Evolutionary conservation across 2,329 filamentous ascomycete species (phyloP), one percentile per base, ranked within the genome.

Genomic region (Penicillium sp.): DNA sequence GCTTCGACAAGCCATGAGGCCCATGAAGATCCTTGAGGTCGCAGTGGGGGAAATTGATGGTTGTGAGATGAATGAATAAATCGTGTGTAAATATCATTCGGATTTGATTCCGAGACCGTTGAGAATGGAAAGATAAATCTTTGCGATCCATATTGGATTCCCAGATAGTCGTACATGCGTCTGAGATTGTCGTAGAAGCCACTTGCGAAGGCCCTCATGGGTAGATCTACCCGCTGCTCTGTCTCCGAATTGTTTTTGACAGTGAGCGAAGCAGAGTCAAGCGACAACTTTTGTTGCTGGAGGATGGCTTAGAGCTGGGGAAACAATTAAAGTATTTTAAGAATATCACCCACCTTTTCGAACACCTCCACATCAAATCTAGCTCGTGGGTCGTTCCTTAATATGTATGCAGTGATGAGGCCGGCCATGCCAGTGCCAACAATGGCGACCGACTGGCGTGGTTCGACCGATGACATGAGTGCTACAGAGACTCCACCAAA

Each of bases 101-200:
- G n/a, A 16, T 48, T 62, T 52, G 57, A 54, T 26, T 55, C 51
- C 22, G 49, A 56, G 19, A 47, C 57, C 7, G 45, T 47, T n/a
- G 53, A 56, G 24, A 47, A 58, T 33, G 59, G 76, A 65, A 82
- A 87, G 2, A 85, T 68, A 61, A 86, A 86, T 16, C 74, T 76
- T 53, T 83, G 77, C 13, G 77, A 72, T 41, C 79, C 76, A 57
- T 84, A 82, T 6, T 71, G 70, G 13, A 87, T 73, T 2, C 74
- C 77, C 3, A 87, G 70, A 60, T 84, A 74, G 26, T 81, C 73
- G 67, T 86, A 86, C 79, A 87, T 82, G 26, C 75, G 73, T 59
- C 77, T 78, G 48, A 87, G 70, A 58, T 85, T 83, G 47, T 70
- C 67, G 64, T 87, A 86, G 68, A 83, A 87, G 21, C 79, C 78